Base-by-base conservation (phyloP, 192 early-diverging fungal species). In the Tieghemiomyces parasiticus region DNA sequence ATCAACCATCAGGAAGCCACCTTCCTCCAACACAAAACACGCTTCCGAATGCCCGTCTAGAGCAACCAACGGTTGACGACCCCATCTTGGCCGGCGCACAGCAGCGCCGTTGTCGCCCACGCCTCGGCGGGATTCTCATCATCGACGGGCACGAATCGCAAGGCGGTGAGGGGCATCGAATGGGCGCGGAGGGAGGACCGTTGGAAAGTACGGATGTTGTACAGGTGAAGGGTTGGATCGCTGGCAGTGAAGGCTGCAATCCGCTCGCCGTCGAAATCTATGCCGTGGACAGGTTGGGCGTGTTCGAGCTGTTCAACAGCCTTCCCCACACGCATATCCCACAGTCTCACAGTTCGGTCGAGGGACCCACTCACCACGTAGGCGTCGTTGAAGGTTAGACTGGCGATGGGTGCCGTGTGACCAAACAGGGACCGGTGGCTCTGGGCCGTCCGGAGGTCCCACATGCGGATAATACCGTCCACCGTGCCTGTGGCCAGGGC, bases 371-470 rank as follows among this genome's bases (percentile, higher is more conserved):
- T 88, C 16, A 87, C 72, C n/a, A 90, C 73, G 31, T 80, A 75
- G 19, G 71, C 71, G 45, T 87, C 80, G 63, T 89, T 77, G 61
- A 89, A 85, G 34, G 79, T 78, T 33, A 87, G 53, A 22, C 65
- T 76, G 8, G 82, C 80, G 49, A 83, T 68, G 4, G 82, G 73
- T 49, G 70, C 71, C 50, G 76, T 68, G 61, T 88, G 88, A 0
- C 83, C 85, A 34, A 72, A 59, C 52, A 88, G 50, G n/a, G 84
- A 79, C 24, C 87, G 76, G 58, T 89, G 87, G 1, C 74, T 68
- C 53, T 87, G 83, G 25, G 80, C 81, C 8, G 87, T 81, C 26
- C 87, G 78, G 50, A 86, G 74, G 65, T 89, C 87, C 85, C 87
- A 89, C 75, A 89, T 79, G 53, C 87, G 69, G 44, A 89, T 68